phyloP scores from a whole-genome alignment of 805 yeast species.

The Priceomyces carsonii region DNA sequence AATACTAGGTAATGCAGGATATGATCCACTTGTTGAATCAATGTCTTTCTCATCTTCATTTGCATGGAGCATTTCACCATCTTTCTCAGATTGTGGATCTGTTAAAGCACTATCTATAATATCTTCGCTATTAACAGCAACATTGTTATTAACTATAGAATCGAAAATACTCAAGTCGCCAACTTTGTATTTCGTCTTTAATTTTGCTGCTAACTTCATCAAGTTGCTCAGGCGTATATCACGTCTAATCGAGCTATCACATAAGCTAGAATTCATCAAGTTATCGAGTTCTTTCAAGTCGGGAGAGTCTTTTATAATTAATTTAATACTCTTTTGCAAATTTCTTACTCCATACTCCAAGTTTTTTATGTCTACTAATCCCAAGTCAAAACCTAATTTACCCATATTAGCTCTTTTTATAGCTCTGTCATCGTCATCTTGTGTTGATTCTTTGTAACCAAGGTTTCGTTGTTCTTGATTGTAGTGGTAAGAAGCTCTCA shows the following conservation, averaged over 20 bases:
- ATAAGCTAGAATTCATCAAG: constrained; percentile 28
- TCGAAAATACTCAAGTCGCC: constrained; percentile 57
- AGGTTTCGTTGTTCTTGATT: no score
- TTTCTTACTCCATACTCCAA: constrained; percentile 40
- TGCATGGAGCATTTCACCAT: not conserved
- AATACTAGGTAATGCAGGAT: constrained; percentile 71
- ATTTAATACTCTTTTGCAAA: constrained; percentile 51
- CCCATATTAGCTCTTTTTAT: no score
- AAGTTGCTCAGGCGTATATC: constrained; percentile 55
- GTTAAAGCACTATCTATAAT: constrained; percentile 13
- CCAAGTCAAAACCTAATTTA: constrained; percentile 11
- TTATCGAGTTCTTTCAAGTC: constrained; percentile 41
- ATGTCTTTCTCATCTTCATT: not conserved
- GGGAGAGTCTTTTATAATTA: constrained; percentile 59
- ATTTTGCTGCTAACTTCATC: constrained; percentile 57
- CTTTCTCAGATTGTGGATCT: not conserved
- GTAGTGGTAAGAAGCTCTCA: no score
- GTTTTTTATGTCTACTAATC: constrained; percentile 39
- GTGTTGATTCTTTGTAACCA: no score
- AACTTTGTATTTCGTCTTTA: constrained; percentile 53
- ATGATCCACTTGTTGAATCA: constrained; percentile 16
- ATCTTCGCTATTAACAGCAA: no score
- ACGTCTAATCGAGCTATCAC: constrained; percentile 46
- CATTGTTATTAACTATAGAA: constrained; percentile 48
- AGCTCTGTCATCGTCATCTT: no score